Conservation (phyloP, 768 basidiomycete species). For the Mycena pura region DNA sequence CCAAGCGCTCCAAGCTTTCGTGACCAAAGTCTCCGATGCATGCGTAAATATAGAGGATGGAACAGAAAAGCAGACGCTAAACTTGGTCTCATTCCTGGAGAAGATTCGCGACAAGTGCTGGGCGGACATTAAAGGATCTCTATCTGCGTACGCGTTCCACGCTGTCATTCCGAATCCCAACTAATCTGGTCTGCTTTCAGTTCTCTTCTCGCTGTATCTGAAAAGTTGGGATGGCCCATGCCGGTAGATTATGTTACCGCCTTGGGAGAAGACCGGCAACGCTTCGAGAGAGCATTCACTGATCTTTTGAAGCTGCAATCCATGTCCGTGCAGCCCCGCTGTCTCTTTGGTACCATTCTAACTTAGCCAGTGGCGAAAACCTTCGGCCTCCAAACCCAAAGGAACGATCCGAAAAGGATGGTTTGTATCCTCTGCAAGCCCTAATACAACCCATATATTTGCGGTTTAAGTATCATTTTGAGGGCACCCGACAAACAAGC, state of each 20-base stretch:
- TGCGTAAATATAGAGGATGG: slow-evolving; percentile 56
- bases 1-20: slow-evolving; percentile 66
- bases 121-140: slow-evolving; percentile 69
- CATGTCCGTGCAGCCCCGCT: slow-evolving; percentile 59
- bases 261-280: slow-evolving; percentile 54
- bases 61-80: slow-evolving; percentile 56
- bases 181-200: slow-evolving; percentile 45
- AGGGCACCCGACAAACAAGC: slow-evolving; percentile 86
- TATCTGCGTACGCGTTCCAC: slow-evolving; percentile 62
- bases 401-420: slow-evolving; percentile 49
- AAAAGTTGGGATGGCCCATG: slow-evolving; percentile 86
- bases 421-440: slow-evolving; percentile 84
- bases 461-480: slow-evolving; percentile 96
- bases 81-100: slow-evolving; percentile 67
- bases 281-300: slow-evolving; percentile 81
- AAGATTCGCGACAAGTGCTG: slow-evolving; percentile 75
- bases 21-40: slow-evolving; percentile 51
- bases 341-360: neutral
- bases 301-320: slow-evolving; percentile 79
- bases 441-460: slow-evolving; percentile 83
- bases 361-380: slow-evolving; percentile 55
- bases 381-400: slow-evolving; percentile 40
- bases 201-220: slow-evolving; percentile 65
- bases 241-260: slow-evolving; percentile 68
- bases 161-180: neutral